Base-by-base conservation (phyloP, 805 yeast species). In the Cyberlindnera euphorbiiphila region DNA sequence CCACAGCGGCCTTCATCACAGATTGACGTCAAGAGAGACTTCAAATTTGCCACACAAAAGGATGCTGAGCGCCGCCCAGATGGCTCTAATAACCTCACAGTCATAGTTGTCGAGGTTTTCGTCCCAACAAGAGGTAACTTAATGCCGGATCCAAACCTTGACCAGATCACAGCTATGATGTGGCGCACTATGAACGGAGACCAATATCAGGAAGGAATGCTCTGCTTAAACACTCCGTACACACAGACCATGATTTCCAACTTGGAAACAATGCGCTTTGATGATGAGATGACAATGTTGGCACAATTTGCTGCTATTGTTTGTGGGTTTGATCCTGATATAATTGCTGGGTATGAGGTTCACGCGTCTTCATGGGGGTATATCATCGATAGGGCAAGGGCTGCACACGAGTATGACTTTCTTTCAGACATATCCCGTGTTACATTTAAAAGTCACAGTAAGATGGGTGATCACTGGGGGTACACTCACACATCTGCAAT, bases 351-450 rank as follows among this genome's bases (percentile, higher is more conserved):
- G 0, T 93, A 73, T 56, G 98, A 93, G 52, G 71, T 86, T 6
- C 84, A 86, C 45, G 63, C 79, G 1, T 51, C 73, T 0, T 85
- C 97, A 0, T 91, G 98, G 98, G 98, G 98, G 0, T 93, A 85
- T 51, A 36, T 89, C 0, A 68, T 85, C 18, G 93, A 85, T 36
- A 58, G 98, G 31, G 70, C 74, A 39, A 56, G 65, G 13, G 43
- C 41, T 0, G 60, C 54, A 2, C 68, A 68, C 50, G 73, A 72
- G 2, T 59, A 71, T 10, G 82, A 85, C 47, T 46, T 87, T 4
- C 56, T 72, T n/a, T 63, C 68, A 0, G 72, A 76, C 29, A 55
- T 88, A 1, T 76, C 95, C 1, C 62, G 96, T 38, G 81, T 81
- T 0, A 59, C 53, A 1, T 49, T 42, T 17, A 71, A 72, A 28